phyloP scores from a whole-genome alignment of 805 yeast species.

The Candida vartiovaarae region DNA sequence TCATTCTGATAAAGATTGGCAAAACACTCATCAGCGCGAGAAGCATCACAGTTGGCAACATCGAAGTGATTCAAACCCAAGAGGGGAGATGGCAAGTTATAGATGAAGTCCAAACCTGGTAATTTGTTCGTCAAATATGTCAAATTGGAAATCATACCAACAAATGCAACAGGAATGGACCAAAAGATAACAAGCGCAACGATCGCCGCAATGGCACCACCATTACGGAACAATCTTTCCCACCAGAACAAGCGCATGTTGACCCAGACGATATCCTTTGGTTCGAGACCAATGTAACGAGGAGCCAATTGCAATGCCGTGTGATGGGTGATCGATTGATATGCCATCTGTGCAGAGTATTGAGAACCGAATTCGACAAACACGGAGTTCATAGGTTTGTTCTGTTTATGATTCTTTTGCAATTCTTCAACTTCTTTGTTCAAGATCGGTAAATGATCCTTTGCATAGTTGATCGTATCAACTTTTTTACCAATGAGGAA shows the following conservation, averaged over 20 bases:
- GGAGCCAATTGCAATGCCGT: slow-evolving; percentile 59
- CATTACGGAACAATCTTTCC: slow-evolving; percentile 54
- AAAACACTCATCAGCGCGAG: slow-evolving; percentile 59
- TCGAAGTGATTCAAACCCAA: slow-evolving; percentile 60
- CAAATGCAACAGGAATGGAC: slow-evolving; percentile 76
- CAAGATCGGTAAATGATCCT: slow-evolving; percentile 48
- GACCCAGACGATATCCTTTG: slow-evolving; percentile 59
- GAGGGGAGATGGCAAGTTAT: slow-evolving; percentile 44
- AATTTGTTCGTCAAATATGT: slow-evolving; percentile 52
- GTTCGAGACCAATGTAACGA: slow-evolving; percentile 54
- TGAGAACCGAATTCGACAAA: slow-evolving; percentile 76
- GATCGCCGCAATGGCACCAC: slow-evolving; percentile 47
- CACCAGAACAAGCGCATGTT: slow-evolving; percentile 77
- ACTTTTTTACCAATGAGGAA: slow-evolving; percentile 47
- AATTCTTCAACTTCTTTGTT: slow-evolving; percentile 49
- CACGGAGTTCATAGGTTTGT: slow-evolving; percentile 67
- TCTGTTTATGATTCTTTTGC: slow-evolving; percentile 42
- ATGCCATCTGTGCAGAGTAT: slow-evolving; percentile 68
- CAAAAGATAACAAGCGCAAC: slow-evolving; percentile 53
- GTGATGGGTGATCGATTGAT: slow-evolving; percentile 57
- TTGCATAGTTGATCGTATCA: slow-evolving; percentile 54
- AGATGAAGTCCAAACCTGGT: slow-evolving; percentile 48
- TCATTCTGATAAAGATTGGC: slow-evolving; percentile 55
- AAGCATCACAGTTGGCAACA: slow-evolving; percentile 61
- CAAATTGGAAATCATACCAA: slow-evolving; percentile 66